Percentiles rank a stretch among this genome's conserved stretches.
Evolutionary conservation across 1,139 yeast species (phyloP).

Genomic region (Yamadazyma dushanensis): DNA sequence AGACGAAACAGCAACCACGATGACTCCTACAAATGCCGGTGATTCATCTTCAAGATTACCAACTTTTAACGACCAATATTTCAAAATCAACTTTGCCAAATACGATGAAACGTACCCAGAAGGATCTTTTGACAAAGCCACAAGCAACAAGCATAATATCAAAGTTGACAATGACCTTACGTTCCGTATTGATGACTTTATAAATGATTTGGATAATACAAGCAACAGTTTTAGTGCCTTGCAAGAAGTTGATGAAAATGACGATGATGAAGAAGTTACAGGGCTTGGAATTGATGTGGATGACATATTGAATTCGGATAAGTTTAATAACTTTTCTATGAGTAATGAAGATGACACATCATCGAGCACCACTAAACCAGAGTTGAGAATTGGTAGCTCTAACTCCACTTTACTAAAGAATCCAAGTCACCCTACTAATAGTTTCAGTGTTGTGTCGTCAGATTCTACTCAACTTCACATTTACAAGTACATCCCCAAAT

Average conservation of each 20-base stretch:
- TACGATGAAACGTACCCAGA: slow-evolving; percentile 34
- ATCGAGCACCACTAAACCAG: slow-evolving; percentile 2
- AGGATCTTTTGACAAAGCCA: neutral
- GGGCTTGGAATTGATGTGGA: slow-evolving; percentile 50
- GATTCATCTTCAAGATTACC: slow-evolving; percentile 32
- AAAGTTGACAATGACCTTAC: slow-evolving; percentile 35
- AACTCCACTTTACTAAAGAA: slow-evolving; percentile 2
- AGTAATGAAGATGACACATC: slow-evolving; percentile 3
- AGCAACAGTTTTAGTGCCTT: slow-evolving; percentile 19
- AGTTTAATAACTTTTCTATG: slow-evolving; percentile 34
- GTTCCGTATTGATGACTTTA: slow-evolving; percentile 42
- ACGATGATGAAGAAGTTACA: slow-evolving; percentile 36
- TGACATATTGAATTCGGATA: slow-evolving; percentile 43
- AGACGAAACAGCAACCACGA: slow-evolving; percentile 7
- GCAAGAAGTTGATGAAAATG: slow-evolving; percentile 25
- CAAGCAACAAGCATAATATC: slow-evolving; percentile 25
- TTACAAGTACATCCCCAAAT: slow-evolving; percentile 39
- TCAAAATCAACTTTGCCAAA: slow-evolving; percentile 34
- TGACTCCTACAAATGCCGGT: slow-evolving; percentile 8
- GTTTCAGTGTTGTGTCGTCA: slow-evolving; percentile 17
- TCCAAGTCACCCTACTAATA: slow-evolving; percentile 8
- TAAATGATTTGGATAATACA: slow-evolving; percentile 27
- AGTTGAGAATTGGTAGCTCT: neutral
- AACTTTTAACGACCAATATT: slow-evolving; percentile 37
- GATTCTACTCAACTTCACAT: slow-evolving; percentile 19